Base-by-base conservation (phyloP, 2,329 filamentous ascomycete genomes). In the Lachnellula cervina region DNA sequence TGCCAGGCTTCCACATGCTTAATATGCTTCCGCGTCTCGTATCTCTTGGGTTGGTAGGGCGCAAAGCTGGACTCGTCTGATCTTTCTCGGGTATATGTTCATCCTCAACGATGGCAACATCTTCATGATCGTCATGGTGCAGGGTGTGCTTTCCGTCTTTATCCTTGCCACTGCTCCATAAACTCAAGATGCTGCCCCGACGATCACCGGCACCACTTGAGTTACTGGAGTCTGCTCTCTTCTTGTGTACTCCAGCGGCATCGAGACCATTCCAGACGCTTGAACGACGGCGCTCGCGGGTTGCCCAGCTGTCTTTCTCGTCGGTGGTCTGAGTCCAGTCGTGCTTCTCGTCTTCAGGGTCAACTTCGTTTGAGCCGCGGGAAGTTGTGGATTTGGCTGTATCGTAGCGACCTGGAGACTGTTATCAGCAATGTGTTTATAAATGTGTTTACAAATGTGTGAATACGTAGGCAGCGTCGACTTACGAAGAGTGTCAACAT, bases 281-380 rank as follows among this genome's bases (percentile, higher is more conserved):
- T 5, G 51, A 49, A 4, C 60, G 58, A 11, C 62, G 57, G 5
- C 59, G 56, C 43, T 64, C 61, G 8, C 52, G 52, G 45, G 53
- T 51, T 5, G 59, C 61, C 62, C 62, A 64, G 40, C 50, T 53
- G 16, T 62, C 62, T 21, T 61, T 57, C 3, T 57, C 51, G 13
- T 49, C 42, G 4, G 61, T 64, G 4, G 56, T 62, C 14, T 35
- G 47, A 17, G 37, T 56, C 62, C 62, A 64, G 46, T 64, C 58
- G 43, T 63, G 59, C 28, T 54, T 53, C 8, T 23, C 19, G 16
- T 46, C 19, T 46, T 46, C 43, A 5, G n/a, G 16, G 25, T 44
- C 40, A 1, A 5, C 9, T 5, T 16, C 16, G 40, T 44, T 44
- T 19, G 43, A 46, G 11, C 9, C 11, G 13, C 43, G 17, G 19